These are phyloP conservation scores for Microdochium bolleyi DNA, from an alignment of 2,329 filamentous ascomycete species.

Conservation along the genomic window DNA sequence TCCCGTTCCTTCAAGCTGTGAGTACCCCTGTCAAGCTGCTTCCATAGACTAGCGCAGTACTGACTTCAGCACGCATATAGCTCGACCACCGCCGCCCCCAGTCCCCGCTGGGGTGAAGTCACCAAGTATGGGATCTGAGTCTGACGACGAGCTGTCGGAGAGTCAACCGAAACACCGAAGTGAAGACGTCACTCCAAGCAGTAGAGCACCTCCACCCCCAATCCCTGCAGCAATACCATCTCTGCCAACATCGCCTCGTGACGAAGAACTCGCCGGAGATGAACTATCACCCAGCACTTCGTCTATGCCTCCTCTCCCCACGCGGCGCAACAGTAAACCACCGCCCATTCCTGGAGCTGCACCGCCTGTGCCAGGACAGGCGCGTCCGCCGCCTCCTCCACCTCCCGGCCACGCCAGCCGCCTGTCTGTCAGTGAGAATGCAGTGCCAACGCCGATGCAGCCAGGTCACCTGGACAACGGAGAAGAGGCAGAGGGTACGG, in stretches of 20 bases:
- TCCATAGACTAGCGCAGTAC: not conserved
- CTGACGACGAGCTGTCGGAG: slow-evolving; percentile 76
- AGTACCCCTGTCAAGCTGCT: not conserved
- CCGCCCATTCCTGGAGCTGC: slow-evolving; percentile 52
- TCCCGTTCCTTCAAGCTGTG: slow-evolving; percentile 34
- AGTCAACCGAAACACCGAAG: slow-evolving; percentile 34
- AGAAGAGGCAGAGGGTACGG: slow-evolving; percentile 73
- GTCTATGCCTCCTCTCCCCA: slow-evolving; percentile 24
- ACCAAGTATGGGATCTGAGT: slow-evolving; percentile 72
- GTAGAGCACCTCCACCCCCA: slow-evolving; percentile 35
- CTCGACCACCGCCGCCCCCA: slow-evolving; percentile 51
- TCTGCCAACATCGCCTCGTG: slow-evolving; percentile 33
- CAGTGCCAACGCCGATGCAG: slow-evolving; percentile 30
- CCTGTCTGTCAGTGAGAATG: slow-evolving; percentile 50
- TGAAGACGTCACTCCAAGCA: slow-evolving; percentile 26
- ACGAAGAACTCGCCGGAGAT: slow-evolving; percentile 8
- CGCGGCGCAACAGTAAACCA: slow-evolving; percentile 47
- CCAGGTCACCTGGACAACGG: slow-evolving; percentile 40
- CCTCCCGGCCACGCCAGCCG: slow-evolving; percentile 49
- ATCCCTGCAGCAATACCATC: slow-evolving; percentile 34
- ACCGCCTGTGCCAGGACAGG: slow-evolving; percentile 41
- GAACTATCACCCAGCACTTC: slow-evolving; percentile 30
- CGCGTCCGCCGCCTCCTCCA: slow-evolving; percentile 59
- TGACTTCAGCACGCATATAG: slow-evolving; percentile 32
- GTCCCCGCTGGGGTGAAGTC: slow-evolving; percentile 49